Base-by-base conservation (phyloP, 106 monocot genomes). In the Platanthera zijinensis region DNA sequence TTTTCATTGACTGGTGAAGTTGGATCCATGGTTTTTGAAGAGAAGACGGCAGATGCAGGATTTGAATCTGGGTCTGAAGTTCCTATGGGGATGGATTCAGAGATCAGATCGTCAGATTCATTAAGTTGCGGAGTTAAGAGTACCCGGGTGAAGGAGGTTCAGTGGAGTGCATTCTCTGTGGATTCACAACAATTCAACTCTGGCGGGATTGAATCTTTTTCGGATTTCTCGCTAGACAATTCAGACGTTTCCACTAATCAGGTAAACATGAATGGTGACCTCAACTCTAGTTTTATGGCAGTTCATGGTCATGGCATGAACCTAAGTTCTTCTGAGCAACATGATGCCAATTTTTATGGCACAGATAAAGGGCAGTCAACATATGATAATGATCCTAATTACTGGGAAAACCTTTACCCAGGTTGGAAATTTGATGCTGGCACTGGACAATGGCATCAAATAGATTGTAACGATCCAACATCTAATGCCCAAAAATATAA, bases 351-450 rank as follows among this genome's bases (percentile, higher is more conserved):
- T 66, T 19, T 66, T 66, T 30, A 66, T 66, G 66, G 66, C 25
- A 66, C 74, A 30, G 75, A 75, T 52, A 39, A 46, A 15, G 47
- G 50, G 51, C 72, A 74, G 8, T 18, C 70, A 4, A 48, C 70
- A 4, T 15, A 70, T n/a, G 17, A 10, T 18, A 48, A 70, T 70
- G n/a, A 78, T 71, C 62, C 47, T 57, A 6, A 75, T 11, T 13
- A 30, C 76, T 93, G 87, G 89, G 93, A 97, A 78, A 88, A 81
- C 71, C 80, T 86, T 48, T 97, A 93, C 75, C 96, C 96, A 5
- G 96, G 93, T 67, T 97, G 96, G 96, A 93, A 91, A 81, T 97
- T 89, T 62, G 91, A 93, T 75, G 67, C 71, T 7, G 74, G 32
- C 49, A 84, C 90, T 9, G 85, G 85, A 3, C 83, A 85, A 74